Evolutionary conservation across 2,329 filamentous ascomycete genomes (phyloP), one percentile per base, ranked within the genome.

Genomic region (Corinectria fuckeliana): DNA sequence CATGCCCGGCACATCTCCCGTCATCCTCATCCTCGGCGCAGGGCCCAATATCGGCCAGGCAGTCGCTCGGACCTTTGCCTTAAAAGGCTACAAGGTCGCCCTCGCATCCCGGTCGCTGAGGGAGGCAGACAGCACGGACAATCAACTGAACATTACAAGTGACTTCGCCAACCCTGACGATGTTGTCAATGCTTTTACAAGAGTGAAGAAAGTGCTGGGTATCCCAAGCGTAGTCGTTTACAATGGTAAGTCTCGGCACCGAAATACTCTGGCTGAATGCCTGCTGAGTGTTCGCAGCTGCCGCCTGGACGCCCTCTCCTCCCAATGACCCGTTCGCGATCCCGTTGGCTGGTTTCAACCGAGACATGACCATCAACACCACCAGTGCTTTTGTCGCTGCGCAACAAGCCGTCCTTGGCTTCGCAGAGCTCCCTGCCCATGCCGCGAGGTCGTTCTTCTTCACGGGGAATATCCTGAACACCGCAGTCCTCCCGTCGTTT

Each of bases 381-480:
- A 20, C 26, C n/a, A 64, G 63, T 10, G 45, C 55, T 5, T 66
- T 60, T 21, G 20, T 62, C 16, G 64, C 64, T 7, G 61, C 58
- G 4, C 63, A 66, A 9, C 55, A 66, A 18, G 63, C 64, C 14
- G 34, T 55, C 11, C 14, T 34, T 2, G 63, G 60, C 4, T 67
- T 68, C 5, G 25, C 51, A 0, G 20, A 67, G 36, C 72, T 81
- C 2, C 71, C 76, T 0, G 57, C 61, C 0, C 61, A 67, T 1
- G 66, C 67, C 0, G 65, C 74, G 0, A 76, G 74, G 52, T 75
- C 77, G 0, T 81, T 81, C 59, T 79, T 82, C 34, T 80, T 75
- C 63, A 81, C 79, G 0, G 80, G 79, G 0, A 81, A 82, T 51
- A 69, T 72, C 0, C 65, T 79, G 2, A 81, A 81, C 55, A 64